phyloP scores from a whole-genome alignment of 2,329 filamentous ascomycete genomes.

The Penicillium sclerotigenum region DNA sequence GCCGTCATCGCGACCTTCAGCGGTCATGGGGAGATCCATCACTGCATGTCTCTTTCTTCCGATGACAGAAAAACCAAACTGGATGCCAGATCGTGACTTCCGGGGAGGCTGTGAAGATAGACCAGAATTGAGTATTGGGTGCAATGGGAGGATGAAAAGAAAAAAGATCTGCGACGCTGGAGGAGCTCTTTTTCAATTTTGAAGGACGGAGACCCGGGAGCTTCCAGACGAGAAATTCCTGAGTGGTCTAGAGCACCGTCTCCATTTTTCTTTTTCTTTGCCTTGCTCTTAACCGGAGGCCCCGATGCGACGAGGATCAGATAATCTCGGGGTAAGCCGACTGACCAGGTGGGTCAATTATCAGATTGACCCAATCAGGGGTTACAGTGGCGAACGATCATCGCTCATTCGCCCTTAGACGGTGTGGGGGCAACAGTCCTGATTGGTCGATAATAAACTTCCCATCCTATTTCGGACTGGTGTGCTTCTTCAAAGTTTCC shows the following conservation, averaged over 20 bases:
- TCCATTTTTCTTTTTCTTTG: not conserved
- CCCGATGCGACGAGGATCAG: conserved; percentile 7
- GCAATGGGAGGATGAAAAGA: not conserved
- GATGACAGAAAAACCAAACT: not conserved
- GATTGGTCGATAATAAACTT: not conserved
- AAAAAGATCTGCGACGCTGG: not conserved
- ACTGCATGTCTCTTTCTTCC: not conserved
- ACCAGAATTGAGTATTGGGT: not conserved
- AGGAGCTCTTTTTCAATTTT: not conserved
- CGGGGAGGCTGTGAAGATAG: not conserved
- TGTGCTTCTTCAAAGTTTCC: not conserved
- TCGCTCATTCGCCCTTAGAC: not conserved
- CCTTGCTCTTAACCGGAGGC: not conserved
- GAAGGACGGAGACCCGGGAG: not conserved
- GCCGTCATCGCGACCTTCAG: not conserved
- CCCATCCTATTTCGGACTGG: not conserved
- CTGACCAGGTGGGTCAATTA: not conserved
- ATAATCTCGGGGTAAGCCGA: not conserved
- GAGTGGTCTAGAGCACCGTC: not conserved
- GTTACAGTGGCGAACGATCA: not conserved
- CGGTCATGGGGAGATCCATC: conserved; percentile 7
- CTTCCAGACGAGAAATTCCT: not conserved
- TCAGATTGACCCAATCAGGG: not conserved
- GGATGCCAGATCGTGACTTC: not conserved
- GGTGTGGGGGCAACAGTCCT: rapidly evolving